Evolutionary conservation across 352 stramenopile genomes (phyloP).

Genomic region (Blastocystis sp.): DNA sequence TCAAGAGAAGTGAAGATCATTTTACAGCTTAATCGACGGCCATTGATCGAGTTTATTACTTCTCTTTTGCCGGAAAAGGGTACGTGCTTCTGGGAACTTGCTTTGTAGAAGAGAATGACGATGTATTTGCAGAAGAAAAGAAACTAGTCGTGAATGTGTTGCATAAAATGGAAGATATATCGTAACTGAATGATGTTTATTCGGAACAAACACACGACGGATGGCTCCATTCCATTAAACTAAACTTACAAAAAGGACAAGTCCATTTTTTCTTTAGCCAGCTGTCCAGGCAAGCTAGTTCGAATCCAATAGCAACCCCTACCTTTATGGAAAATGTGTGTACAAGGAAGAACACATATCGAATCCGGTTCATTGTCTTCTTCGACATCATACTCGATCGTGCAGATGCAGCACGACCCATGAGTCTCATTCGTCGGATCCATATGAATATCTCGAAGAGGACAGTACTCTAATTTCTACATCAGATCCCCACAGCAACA

Average conservation of each 20-base stretch:
- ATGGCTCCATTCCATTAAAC: not conserved
- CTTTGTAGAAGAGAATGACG: not conserved
- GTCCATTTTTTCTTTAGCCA: slow-evolving; percentile 50
- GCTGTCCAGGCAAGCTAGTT: not conserved
- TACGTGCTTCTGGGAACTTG: not conserved
- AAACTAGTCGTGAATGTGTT: slow-evolving; percentile 1
- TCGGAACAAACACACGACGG: not conserved
- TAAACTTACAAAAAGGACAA: slow-evolving; percentile 51
- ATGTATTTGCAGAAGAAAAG: slow-evolving; percentile 38
- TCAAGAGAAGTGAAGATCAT: not conserved
- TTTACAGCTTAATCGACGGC: not conserved
- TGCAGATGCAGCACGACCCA: slow-evolving; percentile 19
- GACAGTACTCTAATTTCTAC: not conserved
- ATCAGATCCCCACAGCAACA: not conserved
- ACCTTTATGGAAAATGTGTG: slow-evolving; percentile 55
- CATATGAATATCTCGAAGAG: not conserved
- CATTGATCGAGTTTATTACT: not conserved
- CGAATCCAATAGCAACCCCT: not conserved
- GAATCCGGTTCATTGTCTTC: not conserved
- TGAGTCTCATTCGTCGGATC: not conserved
- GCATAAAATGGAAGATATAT: not conserved
- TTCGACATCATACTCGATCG: not conserved
- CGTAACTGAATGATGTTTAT: not conserved
- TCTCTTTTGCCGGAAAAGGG: slow-evolving; percentile 14
- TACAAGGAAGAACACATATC: slow-evolving; percentile 13